Percentiles rank a stretch among this genome's conserved stretches.
Conservation (phyloP, 1,139 yeast genomes). For the Pichia sp. region DNA sequence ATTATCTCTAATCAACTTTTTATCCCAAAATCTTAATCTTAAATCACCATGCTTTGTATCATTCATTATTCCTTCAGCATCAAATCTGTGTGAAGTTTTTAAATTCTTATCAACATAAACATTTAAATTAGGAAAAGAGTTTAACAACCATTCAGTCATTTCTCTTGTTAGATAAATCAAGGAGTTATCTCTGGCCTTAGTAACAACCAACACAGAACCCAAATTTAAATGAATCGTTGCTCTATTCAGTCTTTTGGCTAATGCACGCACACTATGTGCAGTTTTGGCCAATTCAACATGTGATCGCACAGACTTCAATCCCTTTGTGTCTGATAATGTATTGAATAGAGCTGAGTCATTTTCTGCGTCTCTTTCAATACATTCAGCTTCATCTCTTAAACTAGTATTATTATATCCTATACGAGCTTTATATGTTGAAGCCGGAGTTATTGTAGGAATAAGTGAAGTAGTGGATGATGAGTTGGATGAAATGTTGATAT, state of each 20-base stretch:
- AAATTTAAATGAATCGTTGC: constrained; percentile 71
- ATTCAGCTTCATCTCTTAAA: not conserved
- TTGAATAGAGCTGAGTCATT: constrained; percentile 8
- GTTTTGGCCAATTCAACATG: constrained; percentile 77
- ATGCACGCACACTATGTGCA: constrained; percentile 77
- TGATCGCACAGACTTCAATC: constrained; percentile 41
- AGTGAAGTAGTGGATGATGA: constrained; percentile 6
- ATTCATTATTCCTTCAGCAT: constrained; percentile 36
- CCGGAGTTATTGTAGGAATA: not conserved
- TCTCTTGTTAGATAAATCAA: constrained; percentile 69
- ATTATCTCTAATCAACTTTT: constrained; percentile 44
- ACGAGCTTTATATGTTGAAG: not conserved
- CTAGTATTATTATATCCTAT: not conserved
- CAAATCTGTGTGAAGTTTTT: constrained; percentile 54
- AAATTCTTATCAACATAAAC: constrained; percentile 70
- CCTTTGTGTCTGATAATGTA: constrained; percentile 12
- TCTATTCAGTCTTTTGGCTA: constrained; percentile 66
- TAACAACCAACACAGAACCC: constrained; percentile 66
- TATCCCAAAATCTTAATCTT: constrained; percentile 62
- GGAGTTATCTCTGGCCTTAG: constrained; percentile 80
- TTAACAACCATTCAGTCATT: constrained; percentile 68
- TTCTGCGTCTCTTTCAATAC: constrained; percentile 5
- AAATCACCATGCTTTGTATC: constrained; percentile 38
- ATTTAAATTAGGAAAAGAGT: constrained; percentile 34
- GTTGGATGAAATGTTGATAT: not conserved